Evolutionary conservation across 2,329 filamentous ascomycete genomes (phyloP).

Genomic region (Aureobasidium sp.): DNA sequence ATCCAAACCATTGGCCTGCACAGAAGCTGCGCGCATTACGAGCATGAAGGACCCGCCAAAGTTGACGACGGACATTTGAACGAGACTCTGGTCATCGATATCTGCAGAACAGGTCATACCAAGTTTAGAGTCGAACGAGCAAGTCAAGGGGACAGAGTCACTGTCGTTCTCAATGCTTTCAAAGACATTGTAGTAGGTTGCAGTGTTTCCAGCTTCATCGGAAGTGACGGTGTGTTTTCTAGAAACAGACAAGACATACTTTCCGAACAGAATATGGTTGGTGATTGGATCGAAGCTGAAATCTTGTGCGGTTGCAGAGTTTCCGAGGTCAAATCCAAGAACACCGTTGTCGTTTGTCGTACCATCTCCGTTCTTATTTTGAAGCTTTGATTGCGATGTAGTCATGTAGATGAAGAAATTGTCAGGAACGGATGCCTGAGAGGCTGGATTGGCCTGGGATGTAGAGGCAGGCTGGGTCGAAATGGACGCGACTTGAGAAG

Average conservation of each 20-base stretch:
- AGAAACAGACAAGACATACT: conserved; percentile 1
- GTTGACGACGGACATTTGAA: neutral
- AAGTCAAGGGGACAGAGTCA: neutral
- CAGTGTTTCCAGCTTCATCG: neutral
- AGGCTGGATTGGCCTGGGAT: neutral
- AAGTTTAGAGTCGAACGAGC: neutral
- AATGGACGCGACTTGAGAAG: neutral
- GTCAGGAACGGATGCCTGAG: neutral
- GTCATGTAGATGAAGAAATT: conserved; percentile 2
- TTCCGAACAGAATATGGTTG: neutral
- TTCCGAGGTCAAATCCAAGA: neutral
- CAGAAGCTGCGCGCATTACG: conserved; percentile 1
- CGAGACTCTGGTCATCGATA: neutral
- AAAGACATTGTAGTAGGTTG: conserved; percentile 3
- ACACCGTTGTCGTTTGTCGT: neutral
- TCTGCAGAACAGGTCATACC: neutral
- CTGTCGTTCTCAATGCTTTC: neutral
- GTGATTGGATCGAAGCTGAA: neutral
- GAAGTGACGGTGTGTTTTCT: neutral
- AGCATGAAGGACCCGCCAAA: neutral
- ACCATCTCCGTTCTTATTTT: neutral
- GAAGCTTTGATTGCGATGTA: neutral
- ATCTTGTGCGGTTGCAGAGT: neutral
- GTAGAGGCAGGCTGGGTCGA: neutral
- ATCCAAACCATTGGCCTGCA: neutral